These are phyloP conservation scores for Xerocomus minutiporus DNA, from an alignment of 1,284 basidiomycete genomes.

Conservation along the genomic window DNA sequence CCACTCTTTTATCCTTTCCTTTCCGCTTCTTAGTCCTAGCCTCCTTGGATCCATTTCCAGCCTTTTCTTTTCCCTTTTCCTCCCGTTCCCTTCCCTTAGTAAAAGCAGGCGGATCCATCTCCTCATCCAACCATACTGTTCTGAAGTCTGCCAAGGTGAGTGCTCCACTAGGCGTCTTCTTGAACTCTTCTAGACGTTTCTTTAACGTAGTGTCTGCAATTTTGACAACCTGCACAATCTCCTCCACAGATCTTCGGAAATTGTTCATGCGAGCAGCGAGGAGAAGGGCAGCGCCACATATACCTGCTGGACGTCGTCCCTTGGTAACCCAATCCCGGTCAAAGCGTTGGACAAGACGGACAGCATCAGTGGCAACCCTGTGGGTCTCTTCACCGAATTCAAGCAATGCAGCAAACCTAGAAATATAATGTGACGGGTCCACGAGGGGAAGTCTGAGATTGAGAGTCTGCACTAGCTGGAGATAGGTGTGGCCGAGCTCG, in stretches of 20 bases:
- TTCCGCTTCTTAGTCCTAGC: constrained; percentile 31
- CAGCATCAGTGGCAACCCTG: constrained; percentile 89
- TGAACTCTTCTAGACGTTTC: constrained; percentile 96
- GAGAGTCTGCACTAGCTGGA: constrained; percentile 88
- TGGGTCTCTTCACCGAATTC: constrained; percentile 95
- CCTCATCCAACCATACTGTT: constrained; percentile 87
- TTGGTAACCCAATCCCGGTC: constrained; percentile 97
- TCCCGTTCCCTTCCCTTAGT: constrained; percentile 72
- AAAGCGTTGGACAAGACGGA: constrained; percentile 91
- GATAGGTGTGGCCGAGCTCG: constrained; percentile 92
- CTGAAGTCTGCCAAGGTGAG: constrained; percentile 91
- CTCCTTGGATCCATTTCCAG: constrained; percentile 33
- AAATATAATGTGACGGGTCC: constrained; percentile 96
- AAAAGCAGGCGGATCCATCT: constrained; percentile 87
- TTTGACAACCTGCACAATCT: constrained; percentile 98
- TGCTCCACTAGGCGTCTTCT: constrained; percentile 79
- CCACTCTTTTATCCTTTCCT: constrained; percentile 41
- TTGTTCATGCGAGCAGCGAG: constrained; percentile 99
- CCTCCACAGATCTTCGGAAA: constrained; percentile 87
- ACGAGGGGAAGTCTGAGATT: constrained; percentile 87
- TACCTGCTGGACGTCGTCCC: constrained; percentile 92
- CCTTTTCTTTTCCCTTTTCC: constrained; percentile 50
- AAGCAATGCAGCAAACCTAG: constrained; percentile 92
- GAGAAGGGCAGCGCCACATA: constrained; percentile 93
- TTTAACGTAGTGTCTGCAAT: constrained; percentile 93